These are phyloP conservation scores for Mucor plumbeus DNA, from an alignment of 371 early-diverging fungal genomes.

Conservation along the genomic window DNA sequence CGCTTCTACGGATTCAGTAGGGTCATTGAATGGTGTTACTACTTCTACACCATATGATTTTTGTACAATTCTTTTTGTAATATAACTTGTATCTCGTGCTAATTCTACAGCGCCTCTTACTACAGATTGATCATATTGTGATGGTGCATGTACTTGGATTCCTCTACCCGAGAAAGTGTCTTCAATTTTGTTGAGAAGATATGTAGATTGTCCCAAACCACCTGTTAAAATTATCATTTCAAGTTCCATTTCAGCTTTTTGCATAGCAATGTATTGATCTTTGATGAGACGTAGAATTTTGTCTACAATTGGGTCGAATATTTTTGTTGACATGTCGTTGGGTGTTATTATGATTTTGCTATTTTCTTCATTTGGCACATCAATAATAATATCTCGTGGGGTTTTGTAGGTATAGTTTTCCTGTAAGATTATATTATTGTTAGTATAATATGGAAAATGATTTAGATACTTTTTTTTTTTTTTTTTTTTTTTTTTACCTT, in stretches of 20 bases:
- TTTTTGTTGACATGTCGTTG: conserved; percentile 10
- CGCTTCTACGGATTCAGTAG: not conserved
- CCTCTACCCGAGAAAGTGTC: not conserved
- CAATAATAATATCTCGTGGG: not conserved
- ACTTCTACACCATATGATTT: conserved; percentile 21
- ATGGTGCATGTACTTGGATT: not conserved
- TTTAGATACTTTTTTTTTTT: too few relatives aligned
- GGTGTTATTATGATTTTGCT: conserved; percentile 1
- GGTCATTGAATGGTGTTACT: not conserved
- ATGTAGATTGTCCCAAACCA: conserved; percentile 21
- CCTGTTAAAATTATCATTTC: conserved; percentile 25
- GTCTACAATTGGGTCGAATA: conserved; percentile 21
- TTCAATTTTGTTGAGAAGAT: conserved; percentile 12
- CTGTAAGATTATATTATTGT: not conserved
- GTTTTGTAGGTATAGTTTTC: not conserved
- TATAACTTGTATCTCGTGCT: conserved; percentile 18
- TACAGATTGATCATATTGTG: conserved; percentile 17
- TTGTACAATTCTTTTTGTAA: conserved; percentile 14
- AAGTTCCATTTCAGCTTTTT: not conserved
- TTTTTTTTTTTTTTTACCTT: too few relatives aligned
- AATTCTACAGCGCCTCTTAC: conserved; percentile 21
- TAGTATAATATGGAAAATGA: not conserved
- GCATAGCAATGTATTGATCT: not conserved
- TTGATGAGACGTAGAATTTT: conserved; percentile 12
- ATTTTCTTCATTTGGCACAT: not conserved